These are phyloP conservation scores for Pterula multifida DNA, from an alignment of 1,284 basidiomycete genomes.

Conservation along the genomic window DNA sequence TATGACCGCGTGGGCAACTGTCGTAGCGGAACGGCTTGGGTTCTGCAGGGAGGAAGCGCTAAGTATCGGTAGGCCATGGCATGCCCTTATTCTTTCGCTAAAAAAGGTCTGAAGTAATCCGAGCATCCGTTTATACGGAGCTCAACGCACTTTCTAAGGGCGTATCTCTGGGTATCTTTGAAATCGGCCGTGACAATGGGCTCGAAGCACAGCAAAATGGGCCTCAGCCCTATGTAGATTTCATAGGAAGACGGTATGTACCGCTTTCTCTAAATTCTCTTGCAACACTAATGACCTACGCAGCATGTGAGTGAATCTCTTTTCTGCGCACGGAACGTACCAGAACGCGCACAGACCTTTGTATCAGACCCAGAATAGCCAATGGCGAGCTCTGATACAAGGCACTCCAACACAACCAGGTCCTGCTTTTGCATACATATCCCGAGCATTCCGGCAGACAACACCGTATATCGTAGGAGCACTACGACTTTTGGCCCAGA, in stretches of 20 bases:
- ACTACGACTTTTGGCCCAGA: conserved; percentile 63
- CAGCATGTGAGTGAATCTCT: conserved; percentile 38
- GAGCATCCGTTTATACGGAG: conserved; percentile 89
- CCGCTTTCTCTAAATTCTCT: conserved; percentile 2
- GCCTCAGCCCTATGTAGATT: conserved; percentile 84
- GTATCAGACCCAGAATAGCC: conserved; percentile 52
- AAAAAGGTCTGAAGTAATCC: neutral
- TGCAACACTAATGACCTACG: neutral
- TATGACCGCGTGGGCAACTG: conserved; percentile 86
- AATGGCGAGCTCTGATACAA: conserved; percentile 77
- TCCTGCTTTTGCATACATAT: conserved; percentile 72
- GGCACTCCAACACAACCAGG: conserved; percentile 64
- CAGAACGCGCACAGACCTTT: conserved; percentile 50
- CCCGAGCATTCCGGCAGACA: conserved; percentile 67
- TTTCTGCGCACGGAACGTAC: neutral
- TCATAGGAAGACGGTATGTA: conserved; percentile 77
- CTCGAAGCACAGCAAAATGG: conserved; percentile 44
- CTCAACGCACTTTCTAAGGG: conserved; percentile 83
- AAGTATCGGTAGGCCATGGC: conserved; percentile 61
- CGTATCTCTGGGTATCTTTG: conserved; percentile 65
- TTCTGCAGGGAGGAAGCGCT: conserved; percentile 84
- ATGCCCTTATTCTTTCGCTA: conserved; percentile 7
- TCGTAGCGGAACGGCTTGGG: conserved; percentile 77
- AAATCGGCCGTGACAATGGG: conserved; percentile 38
- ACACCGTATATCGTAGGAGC: conserved; percentile 71